Evolutionary conservation across 345 rosid genomes (phyloP).

Genomic region (Dovyalis caffra): DNA sequence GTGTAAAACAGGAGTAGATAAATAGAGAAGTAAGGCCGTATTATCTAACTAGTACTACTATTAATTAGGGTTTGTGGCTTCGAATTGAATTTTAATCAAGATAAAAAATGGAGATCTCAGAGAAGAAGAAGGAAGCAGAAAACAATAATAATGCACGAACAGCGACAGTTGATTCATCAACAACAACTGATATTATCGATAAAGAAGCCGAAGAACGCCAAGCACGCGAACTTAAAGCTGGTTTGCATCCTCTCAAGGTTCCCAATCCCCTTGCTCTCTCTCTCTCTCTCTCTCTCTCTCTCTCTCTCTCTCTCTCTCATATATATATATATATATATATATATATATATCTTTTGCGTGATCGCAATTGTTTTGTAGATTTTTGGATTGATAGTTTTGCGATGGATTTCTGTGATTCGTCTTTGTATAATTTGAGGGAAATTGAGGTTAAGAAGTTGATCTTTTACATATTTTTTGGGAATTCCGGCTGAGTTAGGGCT

Average conservation of each 20-base stretch:
- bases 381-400: not conserved
- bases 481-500: not conserved
- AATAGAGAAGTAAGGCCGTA: not conserved
- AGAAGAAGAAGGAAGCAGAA: constrained; percentile 63
- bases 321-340: too few species aligned
- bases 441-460: not conserved
- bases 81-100: not conserved
- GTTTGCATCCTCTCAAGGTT: constrained; percentile 92
- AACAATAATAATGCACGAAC: constrained; percentile 20
- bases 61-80: not conserved
- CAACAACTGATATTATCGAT: constrained; percentile 21
- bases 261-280: not conserved
- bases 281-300: not conserved
- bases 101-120: constrained; percentile 58
- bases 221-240: constrained; percentile 74
- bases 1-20: not conserved
- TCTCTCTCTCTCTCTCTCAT: not conserved
- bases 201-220: constrained; percentile 61
- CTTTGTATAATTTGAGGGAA: too few species aligned
- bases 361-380: not conserved
- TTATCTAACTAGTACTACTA: too few species aligned
- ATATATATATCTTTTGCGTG: not conserved
- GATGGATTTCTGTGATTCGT: not conserved
- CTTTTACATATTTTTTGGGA: not conserved
- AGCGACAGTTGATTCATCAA: constrained; percentile 21